phyloP scores from a whole-genome alignment of 192 early-diverging fungal species.

The Gonapodya prolifera region DNA sequence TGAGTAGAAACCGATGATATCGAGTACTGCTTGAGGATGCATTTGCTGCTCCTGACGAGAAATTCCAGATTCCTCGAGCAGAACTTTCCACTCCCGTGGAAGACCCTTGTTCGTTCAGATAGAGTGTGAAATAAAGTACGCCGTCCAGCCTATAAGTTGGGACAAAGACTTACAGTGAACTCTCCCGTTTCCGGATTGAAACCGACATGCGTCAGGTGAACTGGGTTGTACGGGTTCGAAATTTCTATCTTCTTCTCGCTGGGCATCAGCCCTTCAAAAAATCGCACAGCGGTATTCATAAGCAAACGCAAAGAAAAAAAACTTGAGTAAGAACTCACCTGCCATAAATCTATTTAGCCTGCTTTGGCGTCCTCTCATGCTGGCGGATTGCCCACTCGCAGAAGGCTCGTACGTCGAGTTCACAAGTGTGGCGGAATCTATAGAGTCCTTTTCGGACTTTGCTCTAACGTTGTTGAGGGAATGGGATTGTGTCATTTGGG shows the following conservation, averaged over 20 bases:
- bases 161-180: conserved; percentile 52
- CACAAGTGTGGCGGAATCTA: neutral
- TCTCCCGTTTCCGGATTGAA: conserved; percentile 94
- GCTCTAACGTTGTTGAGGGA: neutral
- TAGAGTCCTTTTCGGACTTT: neutral
- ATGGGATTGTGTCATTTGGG: neutral
- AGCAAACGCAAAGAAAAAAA: neutral
- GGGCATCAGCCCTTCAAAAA: conserved; percentile 4
- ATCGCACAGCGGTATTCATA: neutral
- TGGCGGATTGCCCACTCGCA: neutral
- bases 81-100: conserved; percentile 82
- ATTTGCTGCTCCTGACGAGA: conserved; percentile 85
- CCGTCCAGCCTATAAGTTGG: conserved; percentile 23
- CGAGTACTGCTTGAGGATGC: conserved; percentile 77
- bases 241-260: conserved; percentile 74
- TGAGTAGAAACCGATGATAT: conserved; percentile 71
- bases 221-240: conserved; percentile 87
- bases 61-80: conserved; percentile 89
- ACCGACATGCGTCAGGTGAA: conserved; percentile 96
- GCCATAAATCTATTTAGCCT: neutral
- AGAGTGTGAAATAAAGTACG: neutral
- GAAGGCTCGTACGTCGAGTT: neutral
- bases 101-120: conserved; percentile 51
- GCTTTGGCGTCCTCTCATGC: neutral
- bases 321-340: neutral